Conservation (phyloP, 306 rosid species). For the Hippophae rhamnoides region DNA sequence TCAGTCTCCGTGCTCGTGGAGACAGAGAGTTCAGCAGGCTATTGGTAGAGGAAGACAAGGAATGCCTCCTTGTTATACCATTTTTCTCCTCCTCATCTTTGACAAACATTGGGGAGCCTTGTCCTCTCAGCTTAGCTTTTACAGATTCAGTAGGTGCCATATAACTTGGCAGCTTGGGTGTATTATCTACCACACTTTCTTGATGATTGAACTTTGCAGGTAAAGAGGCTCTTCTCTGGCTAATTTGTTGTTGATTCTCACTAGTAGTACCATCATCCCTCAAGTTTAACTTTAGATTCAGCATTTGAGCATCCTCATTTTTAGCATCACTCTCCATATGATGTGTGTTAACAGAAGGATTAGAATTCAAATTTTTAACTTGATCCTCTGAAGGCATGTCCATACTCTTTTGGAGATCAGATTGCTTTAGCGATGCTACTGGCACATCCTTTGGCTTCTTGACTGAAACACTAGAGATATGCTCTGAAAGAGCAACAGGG, state of each 20-base stretch:
- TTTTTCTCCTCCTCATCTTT: slow-evolving; percentile 23
- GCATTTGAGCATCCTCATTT: slow-evolving; percentile 13
- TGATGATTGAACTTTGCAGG: slow-evolving; percentile 25
- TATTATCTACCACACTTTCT: slow-evolving; percentile 21
- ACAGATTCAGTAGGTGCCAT: slow-evolving; percentile 34
- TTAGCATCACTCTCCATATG: slow-evolving; percentile 11
- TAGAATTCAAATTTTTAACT: slow-evolving; percentile 10
- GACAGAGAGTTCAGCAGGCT: slow-evolving; percentile 20
- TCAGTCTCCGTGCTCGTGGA: slow-evolving; percentile 21
- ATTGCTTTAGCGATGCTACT: slow-evolving; percentile 8
- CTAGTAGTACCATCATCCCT: slow-evolving; percentile 9
- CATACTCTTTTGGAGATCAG: slow-evolving; percentile 10
- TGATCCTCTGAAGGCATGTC: slow-evolving; percentile 7
- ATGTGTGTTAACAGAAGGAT: slow-evolving; percentile 11
- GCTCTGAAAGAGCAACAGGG: slow-evolving; percentile 11
- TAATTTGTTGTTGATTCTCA: slow-evolving; percentile 4
- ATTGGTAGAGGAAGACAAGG: slow-evolving; percentile 30
- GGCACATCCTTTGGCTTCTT: slow-evolving; percentile 10
- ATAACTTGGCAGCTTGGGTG: slow-evolving; percentile 30
- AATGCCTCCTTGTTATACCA: slow-evolving; percentile 22
- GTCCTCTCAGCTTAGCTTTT: slow-evolving; percentile 30
- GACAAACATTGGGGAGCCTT: slow-evolving; percentile 24
- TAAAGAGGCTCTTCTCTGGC: slow-evolving; percentile 30
- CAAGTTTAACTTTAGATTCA: slow-evolving; percentile 8
- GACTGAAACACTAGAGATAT: slow-evolving; percentile 4